These are phyloP conservation scores for Piloderma croceum DNA, from an alignment of 768 basidiomycete genomes.

Conservation along the genomic window DNA sequence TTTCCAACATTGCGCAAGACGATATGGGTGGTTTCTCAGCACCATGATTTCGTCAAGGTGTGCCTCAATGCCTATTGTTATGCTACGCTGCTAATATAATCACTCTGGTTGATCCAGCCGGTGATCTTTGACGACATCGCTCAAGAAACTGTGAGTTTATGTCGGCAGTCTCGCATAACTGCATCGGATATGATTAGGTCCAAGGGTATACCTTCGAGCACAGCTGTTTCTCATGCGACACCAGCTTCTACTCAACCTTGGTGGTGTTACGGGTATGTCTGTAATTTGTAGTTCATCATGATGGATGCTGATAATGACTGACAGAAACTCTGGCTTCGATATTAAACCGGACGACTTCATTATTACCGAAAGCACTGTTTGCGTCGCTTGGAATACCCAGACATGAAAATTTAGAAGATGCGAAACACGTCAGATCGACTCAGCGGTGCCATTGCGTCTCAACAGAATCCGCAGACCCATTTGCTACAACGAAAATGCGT, in stretches of 20 bases:
- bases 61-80: slow-evolving; percentile 14
- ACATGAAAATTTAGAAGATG: slow-evolving; percentile 59
- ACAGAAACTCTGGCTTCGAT: slow-evolving; percentile 54
- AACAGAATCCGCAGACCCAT: too few relatives aligned
- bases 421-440: slow-evolving; percentile 70
- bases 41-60: slow-evolving; percentile 92
- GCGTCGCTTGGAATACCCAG: slow-evolving; percentile 63
- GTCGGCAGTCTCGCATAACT: slow-evolving; percentile 71
- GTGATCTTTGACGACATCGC: slow-evolving; percentile 96
- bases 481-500: too few relatives aligned
- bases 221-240: slow-evolving; percentile 88
- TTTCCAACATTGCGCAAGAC: slow-evolving; percentile 86
- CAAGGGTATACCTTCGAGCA: slow-evolving; percentile 35
- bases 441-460: slow-evolving; percentile 6
- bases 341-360: slow-evolving; percentile 52
- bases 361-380: slow-evolving; percentile 66
- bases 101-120: slow-evolving; percentile 47
- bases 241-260: slow-evolving; percentile 74
- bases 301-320: slow-evolving; percentile 2
- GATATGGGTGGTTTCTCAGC: slow-evolving; percentile 84
- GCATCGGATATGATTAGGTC: slow-evolving; percentile 63
- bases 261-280: slow-evolving; percentile 52
- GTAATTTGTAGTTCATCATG: too few relatives aligned
- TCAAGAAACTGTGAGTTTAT: slow-evolving; percentile 82
- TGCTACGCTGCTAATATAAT: not conserved